Evolutionary conservation across 306 rosid species (phyloP).

Genomic region (Cicer bijugum): DNA sequence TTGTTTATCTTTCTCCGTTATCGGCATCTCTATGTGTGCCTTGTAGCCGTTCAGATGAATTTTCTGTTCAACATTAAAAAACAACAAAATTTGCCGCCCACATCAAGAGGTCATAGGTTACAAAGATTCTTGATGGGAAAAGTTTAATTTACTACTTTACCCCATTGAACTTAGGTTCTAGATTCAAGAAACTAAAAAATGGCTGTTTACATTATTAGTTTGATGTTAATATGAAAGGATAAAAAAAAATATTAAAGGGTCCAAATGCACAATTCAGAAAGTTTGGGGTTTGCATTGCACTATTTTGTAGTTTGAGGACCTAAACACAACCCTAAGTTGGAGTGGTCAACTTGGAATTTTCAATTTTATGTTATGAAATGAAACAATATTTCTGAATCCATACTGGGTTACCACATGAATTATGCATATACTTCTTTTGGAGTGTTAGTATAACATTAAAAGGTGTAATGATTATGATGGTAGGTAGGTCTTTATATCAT

Average conservation of each 20-base stretch:
- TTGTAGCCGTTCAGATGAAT: neutral
- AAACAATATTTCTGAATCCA: neutral
- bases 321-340: neutral
- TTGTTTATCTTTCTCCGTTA: neutral
- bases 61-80: slow-evolving; percentile 13
- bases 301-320: neutral
- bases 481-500: neutral
- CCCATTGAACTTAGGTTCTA: neutral
- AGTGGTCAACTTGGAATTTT: neutral
- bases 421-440: slow-evolving; percentile 14
- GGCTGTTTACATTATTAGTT: neutral
- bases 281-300: neutral
- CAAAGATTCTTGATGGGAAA: neutral
- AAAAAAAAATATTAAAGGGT: neutral
- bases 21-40: neutral
- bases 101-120: neutral
- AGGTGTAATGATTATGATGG: neutral
- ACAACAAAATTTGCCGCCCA: neutral
- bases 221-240: neutral
- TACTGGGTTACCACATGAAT: slow-evolving; percentile 13
- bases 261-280: neutral
- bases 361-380: slow-evolving; percentile 17
- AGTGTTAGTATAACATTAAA: neutral
- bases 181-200: neutral
- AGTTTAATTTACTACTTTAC: slow-evolving; percentile 5